A percentile compares a stretch with the other conserved stretches of the same genome.
phyloP scores from a whole-genome alignment of 768 basidiomycete species.

The Boletus reticulatus region DNA sequence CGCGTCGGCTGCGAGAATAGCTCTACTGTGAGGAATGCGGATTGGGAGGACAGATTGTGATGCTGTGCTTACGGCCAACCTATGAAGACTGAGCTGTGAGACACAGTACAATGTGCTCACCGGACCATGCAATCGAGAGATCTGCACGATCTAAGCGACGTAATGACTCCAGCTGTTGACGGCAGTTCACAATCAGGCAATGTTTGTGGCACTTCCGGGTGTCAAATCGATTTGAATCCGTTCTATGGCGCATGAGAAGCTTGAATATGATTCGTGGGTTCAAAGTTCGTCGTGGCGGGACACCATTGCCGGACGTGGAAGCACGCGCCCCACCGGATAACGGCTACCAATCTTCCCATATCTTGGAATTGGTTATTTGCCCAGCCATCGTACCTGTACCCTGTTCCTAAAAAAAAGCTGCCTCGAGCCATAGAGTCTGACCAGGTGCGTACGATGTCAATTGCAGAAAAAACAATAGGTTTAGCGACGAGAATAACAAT shows the following conservation, averaged over 20 bases:
- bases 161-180: constrained; percentile 7
- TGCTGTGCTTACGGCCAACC: not conserved
- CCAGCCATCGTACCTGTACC: constrained; percentile 3
- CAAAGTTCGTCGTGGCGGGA: constrained; percentile 8
- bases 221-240: constrained; percentile 5
- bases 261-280: constrained; percentile 16
- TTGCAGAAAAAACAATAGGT: not conserved
- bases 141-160: constrained; percentile 19
- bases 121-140: constrained; percentile 7
- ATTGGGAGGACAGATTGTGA: not conserved
- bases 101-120: not conserved
- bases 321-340: constrained; percentile 19
- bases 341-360: constrained; percentile 17
- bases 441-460: not conserved
- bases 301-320: constrained; percentile 19
- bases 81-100: not conserved
- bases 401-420: not conserved
- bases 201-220: constrained; percentile 16
- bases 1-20: constrained; percentile 1
- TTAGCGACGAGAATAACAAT: not conserved
- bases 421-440: not conserved
- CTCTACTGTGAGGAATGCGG: no score
- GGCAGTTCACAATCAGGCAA: constrained; percentile 8
- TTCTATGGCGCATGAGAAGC: constrained; percentile 8
- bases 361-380: not conserved